Conservation (phyloP, 2,329 filamentous ascomycete genomes). For the Monosporascus sp. region DNA sequence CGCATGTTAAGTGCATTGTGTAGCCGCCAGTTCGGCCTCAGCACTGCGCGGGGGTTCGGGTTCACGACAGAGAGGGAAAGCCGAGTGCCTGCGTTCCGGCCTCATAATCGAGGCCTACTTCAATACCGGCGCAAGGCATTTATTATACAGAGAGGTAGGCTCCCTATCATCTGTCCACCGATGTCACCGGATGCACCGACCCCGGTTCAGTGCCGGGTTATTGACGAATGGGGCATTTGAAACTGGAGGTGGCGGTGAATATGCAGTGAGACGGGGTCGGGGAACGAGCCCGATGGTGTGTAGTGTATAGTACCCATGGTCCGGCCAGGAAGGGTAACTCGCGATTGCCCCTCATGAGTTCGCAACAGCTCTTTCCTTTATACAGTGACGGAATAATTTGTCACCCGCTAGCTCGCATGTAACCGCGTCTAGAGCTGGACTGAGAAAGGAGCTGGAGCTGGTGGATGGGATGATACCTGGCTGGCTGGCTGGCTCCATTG, state of each 20-base stretch:
- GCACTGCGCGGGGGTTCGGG: too few species aligned
- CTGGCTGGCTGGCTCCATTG: too few species aligned
- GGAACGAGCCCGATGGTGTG: neutral
- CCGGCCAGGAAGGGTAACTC: neutral
- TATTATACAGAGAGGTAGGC: neutral
- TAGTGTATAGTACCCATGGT: neutral
- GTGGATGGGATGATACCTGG: too few species aligned
- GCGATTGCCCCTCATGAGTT: neutral
- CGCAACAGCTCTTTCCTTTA: too few species aligned
- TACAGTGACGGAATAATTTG: too few species aligned
- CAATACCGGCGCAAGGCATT: neutral
- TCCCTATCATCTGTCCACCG: neutral
- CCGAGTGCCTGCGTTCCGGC: neutral
- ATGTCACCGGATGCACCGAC: neutral
- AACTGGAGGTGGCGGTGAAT: neutral
- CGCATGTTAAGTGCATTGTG: too few species aligned
- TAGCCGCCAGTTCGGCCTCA: too few species aligned
- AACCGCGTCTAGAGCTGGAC: too few species aligned
- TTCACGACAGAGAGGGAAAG: too few species aligned
- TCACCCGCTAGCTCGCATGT: too few species aligned
- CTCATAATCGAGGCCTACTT: neutral
- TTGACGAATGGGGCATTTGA: neutral
- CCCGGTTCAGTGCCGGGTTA: neutral
- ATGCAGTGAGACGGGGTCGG: neutral
- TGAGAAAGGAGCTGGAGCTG: too few species aligned